These are phyloP conservation scores for Nicotiana undulata DNA, from an alignment of 257 asterid genomes.

Conservation along the genomic window DNA sequence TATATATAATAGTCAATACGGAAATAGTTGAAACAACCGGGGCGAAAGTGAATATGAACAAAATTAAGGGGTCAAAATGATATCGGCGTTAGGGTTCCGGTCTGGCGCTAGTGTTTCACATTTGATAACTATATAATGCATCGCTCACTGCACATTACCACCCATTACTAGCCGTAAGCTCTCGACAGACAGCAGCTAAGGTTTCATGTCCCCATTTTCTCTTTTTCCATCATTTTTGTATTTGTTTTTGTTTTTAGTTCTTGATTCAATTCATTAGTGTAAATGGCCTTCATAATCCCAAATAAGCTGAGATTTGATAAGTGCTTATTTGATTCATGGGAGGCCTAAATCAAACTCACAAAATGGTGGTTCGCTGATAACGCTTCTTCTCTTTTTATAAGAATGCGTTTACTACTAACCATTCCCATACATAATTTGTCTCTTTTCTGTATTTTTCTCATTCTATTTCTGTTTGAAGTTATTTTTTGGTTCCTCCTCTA, in stretches of 20 bases:
- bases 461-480: no score
- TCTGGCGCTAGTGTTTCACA: neutral
- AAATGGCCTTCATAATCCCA: constrained; percentile 79
- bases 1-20: neutral
- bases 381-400: constrained; percentile 26
- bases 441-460: neutral
- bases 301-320: constrained; percentile 32
- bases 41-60: neutral
- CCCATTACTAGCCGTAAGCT: neutral
- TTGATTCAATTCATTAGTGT: neutral
- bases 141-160: neutral
- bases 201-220: neutral
- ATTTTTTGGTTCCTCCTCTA: no score
- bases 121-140: neutral
- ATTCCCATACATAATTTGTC: constrained; percentile 38
- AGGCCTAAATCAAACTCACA: constrained; percentile 44
- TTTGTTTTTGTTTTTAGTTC: neutral
- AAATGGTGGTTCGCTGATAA: constrained; percentile 79
- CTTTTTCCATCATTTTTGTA: neutral
- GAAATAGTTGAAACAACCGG: neutral
- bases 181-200: neutral
- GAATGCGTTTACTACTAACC: constrained; percentile 77
- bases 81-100: neutral
- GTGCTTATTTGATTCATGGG: constrained; percentile 90
- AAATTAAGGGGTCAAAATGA: neutral